These are phyloP conservation scores for Aureobasidium leucospermi DNA, from an alignment of 2,329 filamentous ascomycete species.

Conservation along the genomic window DNA sequence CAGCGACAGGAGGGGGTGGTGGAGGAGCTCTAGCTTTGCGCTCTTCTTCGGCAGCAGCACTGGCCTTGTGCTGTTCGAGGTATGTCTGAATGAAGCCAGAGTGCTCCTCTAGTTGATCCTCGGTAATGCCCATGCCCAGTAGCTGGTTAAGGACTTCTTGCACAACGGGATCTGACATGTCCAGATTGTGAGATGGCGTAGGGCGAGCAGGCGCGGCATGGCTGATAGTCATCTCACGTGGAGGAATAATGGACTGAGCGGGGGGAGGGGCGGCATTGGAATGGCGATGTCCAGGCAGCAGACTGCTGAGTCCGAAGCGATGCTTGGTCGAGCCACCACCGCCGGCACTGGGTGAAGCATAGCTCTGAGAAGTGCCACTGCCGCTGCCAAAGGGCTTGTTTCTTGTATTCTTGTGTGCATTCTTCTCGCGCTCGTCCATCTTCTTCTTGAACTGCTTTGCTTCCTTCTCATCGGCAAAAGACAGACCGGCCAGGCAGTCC, in stretches of 20 bases:
- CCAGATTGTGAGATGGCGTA: slow-evolving; percentile 41
- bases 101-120: slow-evolving; percentile 60
- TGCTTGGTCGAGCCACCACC: slow-evolving; percentile 31
- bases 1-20: slow-evolving; percentile 51
- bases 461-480: slow-evolving; percentile 95
- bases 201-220: slow-evolving; percentile 22
- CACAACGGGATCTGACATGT: slow-evolving; percentile 55
- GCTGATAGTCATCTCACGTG: slow-evolving; percentile 31
- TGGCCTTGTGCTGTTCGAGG: slow-evolving; percentile 55
- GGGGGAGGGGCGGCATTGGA: slow-evolving; percentile 35
- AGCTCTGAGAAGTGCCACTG: slow-evolving; percentile 28
- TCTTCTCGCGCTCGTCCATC: slow-evolving; percentile 92
- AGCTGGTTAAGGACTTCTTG: slow-evolving; percentile 55
- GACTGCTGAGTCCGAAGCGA: slow-evolving; percentile 45
- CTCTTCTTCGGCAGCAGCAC: slow-evolving; percentile 41
- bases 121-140: slow-evolving; percentile 58
- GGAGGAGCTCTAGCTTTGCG: slow-evolving; percentile 51
- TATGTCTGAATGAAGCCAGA: slow-evolving; percentile 62
- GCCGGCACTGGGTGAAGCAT: slow-evolving; percentile 20
- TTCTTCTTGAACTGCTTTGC: slow-evolving; percentile 96
- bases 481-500: slow-evolving; percentile 80
- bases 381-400: slow-evolving; percentile 61
- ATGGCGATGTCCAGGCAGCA: slow-evolving; percentile 44
- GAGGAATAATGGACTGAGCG: slow-evolving; percentile 45
- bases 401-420: slow-evolving; percentile 80